Conservation (phyloP, 2,329 filamentous ascomycete genomes). For the Elsinoe fawcettii region DNA sequence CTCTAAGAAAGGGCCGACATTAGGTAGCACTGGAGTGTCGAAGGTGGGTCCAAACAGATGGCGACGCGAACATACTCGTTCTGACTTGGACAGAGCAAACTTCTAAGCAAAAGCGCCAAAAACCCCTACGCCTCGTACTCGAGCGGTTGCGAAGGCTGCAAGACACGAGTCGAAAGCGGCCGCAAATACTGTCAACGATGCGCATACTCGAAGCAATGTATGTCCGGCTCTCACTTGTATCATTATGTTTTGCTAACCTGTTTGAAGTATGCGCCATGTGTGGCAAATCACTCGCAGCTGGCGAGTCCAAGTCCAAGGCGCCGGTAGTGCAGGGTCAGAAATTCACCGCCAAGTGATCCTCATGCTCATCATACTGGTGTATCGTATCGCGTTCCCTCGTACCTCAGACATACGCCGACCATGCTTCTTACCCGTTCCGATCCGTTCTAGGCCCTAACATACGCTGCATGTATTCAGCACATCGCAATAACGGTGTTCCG, state of each 20-base stretch:
- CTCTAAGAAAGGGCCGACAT: slow-evolving; percentile 43
- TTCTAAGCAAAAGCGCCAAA: slow-evolving; percentile 56
- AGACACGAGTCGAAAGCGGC: slow-evolving; percentile 56
- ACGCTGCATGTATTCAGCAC: slow-evolving; percentile 2
- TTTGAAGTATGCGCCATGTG: slow-evolving; percentile 54
- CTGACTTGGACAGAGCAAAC: slow-evolving; percentile 46
- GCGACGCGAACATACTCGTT: background rate
- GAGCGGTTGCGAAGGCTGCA: slow-evolving; percentile 54
- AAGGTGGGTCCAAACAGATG: slow-evolving; percentile 41
- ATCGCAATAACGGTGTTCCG: background rate
- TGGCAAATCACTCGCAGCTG: slow-evolving; percentile 48
- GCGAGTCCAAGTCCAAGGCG: slow-evolving; percentile 34
- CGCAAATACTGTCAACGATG: slow-evolving; percentile 55
- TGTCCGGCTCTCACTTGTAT: slow-evolving; percentile 21
- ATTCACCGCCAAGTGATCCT: slow-evolving; percentile 49
- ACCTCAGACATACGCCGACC: background rate
- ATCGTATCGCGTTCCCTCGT: background rate
- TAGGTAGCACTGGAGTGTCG: slow-evolving; percentile 51
- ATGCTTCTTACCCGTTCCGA: no score
- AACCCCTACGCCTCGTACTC: slow-evolving; percentile 60
- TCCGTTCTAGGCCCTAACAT: slow-evolving; percentile 4
- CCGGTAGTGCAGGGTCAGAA: slow-evolving; percentile 54
- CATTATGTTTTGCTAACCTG: background rate
- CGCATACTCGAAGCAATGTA: slow-evolving; percentile 55
- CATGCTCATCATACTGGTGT: background rate